Percentiles rank a stretch among this genome's conserved stretches.
phyloP scores from a whole-genome alignment of 108 stramenopile species.

The Conticribra guillardii region DNA sequence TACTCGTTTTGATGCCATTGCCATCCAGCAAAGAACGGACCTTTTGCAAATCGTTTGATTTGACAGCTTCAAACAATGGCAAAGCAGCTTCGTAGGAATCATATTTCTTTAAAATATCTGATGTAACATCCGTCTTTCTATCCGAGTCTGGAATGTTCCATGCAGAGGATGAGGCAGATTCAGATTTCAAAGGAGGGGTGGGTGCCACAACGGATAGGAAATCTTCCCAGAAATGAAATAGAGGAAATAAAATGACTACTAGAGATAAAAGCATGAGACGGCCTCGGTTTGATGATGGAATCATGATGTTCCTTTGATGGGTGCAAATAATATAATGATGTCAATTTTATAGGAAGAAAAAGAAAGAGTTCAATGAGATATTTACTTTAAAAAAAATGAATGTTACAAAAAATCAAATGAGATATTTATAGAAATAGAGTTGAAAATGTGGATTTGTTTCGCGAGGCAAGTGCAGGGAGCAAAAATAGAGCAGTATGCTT shows the following conservation, averaged over 20 bases:
- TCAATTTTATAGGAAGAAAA: no score
- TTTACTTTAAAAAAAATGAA: no score
- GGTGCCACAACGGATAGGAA: neutral
- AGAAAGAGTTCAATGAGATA: no score
- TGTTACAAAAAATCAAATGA: no score
- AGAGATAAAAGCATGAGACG: neutral
- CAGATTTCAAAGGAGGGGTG: neutral
- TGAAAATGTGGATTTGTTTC: no score
- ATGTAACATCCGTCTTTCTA: neutral
- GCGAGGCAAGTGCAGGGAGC: no score
- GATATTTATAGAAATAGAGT: no score
- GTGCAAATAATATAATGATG: no score
- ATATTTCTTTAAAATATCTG: no score
- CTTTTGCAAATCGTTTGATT: constrained; percentile 26
- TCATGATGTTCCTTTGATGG: no score
- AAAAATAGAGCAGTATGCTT: no score
- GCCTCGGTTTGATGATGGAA: neutral
- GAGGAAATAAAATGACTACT: neutral
- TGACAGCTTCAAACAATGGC: constrained; percentile 47
- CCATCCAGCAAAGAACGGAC: constrained; percentile 24
- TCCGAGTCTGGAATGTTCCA: neutral
- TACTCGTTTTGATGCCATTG: constrained; percentile 21
- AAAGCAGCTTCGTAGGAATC: constrained; percentile 19
- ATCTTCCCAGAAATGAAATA: neutral
- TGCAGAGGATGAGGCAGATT: neutral